Percentiles rank a stretch among this genome's conserved stretches.
Conservation (phyloP, 257 asterid genomes). For the Nicotiana obtusifolia region DNA sequence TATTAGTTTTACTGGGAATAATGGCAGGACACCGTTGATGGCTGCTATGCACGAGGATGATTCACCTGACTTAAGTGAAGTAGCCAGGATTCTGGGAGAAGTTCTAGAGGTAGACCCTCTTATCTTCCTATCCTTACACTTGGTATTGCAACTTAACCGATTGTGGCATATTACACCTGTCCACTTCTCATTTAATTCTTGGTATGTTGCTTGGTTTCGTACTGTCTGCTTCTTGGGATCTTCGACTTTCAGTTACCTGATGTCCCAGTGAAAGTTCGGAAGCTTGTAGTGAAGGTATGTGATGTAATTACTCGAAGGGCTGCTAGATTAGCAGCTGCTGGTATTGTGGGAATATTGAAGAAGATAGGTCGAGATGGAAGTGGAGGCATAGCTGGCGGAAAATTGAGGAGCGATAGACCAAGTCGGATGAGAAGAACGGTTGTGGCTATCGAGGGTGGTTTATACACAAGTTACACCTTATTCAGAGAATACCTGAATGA, state of each 20-base stretch:
- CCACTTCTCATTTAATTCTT: neutral
- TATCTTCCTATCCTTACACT: neutral
- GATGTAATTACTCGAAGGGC: slow-evolving; percentile 79
- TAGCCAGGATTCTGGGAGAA: slow-evolving; percentile 52
- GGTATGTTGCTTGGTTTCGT: neutral
- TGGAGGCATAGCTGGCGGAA: slow-evolving; percentile 40
- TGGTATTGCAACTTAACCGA: neutral
- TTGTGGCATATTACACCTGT: neutral
- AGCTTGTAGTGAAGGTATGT: slow-evolving; percentile 68
- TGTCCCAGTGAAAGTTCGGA: slow-evolving; percentile 57
- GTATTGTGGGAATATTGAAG: slow-evolving; percentile 84
- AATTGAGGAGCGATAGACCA: slow-evolving; percentile 27
- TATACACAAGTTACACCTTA: slow-evolving; percentile 56
- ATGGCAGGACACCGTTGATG: slow-evolving; percentile 62
- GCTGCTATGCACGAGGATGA: slow-evolving; percentile 94
- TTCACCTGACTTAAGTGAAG: slow-evolving; percentile 67
- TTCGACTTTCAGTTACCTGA: slow-evolving; percentile 43
- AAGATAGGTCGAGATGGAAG: slow-evolving; percentile 84
- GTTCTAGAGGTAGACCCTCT: slow-evolving; percentile 45
- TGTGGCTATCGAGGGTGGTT: slow-evolving; percentile 74
- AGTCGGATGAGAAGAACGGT: slow-evolving; percentile 55
- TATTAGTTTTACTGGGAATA: neutral
- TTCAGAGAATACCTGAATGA: slow-evolving; percentile 73
- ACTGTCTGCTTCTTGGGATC: neutral
- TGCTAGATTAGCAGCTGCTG: slow-evolving; percentile 86